Evolutionary conservation across 2,329 filamentous ascomycete species (phyloP), one percentile per base, ranked within the genome.

Genomic region (Pestalotiopsis sp.): DNA sequence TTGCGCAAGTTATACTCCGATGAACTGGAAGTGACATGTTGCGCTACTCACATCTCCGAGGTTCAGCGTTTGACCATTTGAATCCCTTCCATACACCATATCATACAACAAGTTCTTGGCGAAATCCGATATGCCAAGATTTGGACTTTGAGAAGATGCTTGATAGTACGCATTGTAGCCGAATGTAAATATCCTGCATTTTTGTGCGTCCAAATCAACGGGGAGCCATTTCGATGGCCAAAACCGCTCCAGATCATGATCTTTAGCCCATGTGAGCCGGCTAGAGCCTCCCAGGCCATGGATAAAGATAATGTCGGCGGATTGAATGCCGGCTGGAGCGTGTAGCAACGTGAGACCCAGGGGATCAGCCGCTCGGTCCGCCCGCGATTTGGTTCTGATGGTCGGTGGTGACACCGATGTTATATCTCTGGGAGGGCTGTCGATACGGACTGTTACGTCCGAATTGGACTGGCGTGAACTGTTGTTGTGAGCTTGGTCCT

Each of bases 161-260:
- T 14, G 25, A 60, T 60, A 70, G 58, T 71, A 27, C 9, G 70
- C 68, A 60, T 68, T 66, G 56, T 68, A 67, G 14, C 69, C 69
- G 31, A 68, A 70, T 1, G 67, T 67, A 31, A 67, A 63, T 11
- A 68, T 64, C 20, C 66, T 62, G n/a, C 45, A 27, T 5, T 25
- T 65, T 20, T n/a, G 25, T 25, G 66, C 13, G 23, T 66, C 38
- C 2, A 25, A 13, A 13, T 70, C 69, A 3, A 20, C 45, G 7
- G 68, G 68, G 3, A 70, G 66, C 68, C 68, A 70, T 3, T 49
- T 27, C 12, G 41, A 41, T 7, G 69, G 69, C 69, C 69, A 71
- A 9, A 68, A 66, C 14, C 64, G 25, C 3, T 68, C 27, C 12
- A 72, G 39, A 41, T 72, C 68, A 6, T 66, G 49, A 62, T 70